These are phyloP conservation scores for Dipteronia dyeriana DNA, from an alignment of 345 rosid species.

Conservation along the genomic window DNA sequence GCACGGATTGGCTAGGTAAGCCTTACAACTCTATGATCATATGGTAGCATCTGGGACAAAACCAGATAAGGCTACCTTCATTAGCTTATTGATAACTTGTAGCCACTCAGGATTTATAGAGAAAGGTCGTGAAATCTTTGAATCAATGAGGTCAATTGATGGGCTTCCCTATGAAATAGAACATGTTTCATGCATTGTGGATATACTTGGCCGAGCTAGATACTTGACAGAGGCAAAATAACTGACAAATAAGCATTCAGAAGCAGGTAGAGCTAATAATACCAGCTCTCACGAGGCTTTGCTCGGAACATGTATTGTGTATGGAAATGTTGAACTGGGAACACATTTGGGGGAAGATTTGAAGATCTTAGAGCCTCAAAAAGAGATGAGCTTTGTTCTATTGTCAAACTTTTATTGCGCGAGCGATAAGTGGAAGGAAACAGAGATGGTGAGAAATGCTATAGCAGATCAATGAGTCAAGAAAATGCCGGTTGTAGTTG, in stretches of 20 bases:
- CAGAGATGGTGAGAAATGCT: constrained; percentile 64
- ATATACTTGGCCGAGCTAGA: constrained; percentile 78
- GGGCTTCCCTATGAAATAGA: constrained; percentile 51
- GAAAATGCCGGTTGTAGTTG: constrained; percentile 84
- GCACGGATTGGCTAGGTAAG: constrained; percentile 62
- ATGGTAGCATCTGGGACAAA: constrained; percentile 55
- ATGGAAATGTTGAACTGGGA: constrained; percentile 47
- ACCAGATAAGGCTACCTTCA: constrained; percentile 80
- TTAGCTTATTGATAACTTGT: constrained; percentile 68
- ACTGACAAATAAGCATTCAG: constrained; percentile 33
- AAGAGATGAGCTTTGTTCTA: constrained; percentile 66
- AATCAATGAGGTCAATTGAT: constrained; percentile 46
- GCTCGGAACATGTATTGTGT: constrained; percentile 62
- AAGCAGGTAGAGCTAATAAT: constrained; percentile 7
- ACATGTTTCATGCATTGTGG: constrained; percentile 74
- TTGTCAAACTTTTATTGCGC: constrained; percentile 66
- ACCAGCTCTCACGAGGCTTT: constrained; percentile 48
- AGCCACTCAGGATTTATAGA: constrained; percentile 76
- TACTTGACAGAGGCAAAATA: constrained; percentile 57
- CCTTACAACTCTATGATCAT: constrained; percentile 50
- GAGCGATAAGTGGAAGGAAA: constrained; percentile 72
- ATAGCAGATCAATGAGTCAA: constrained; percentile 63
- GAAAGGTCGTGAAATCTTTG: constrained; percentile 48
- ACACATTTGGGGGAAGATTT: constrained; percentile 40
- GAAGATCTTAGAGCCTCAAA: constrained; percentile 37